Conservation (phyloP, 2,329 filamentous ascomycete genomes). For the Stemphylium lycopersici region DNA sequence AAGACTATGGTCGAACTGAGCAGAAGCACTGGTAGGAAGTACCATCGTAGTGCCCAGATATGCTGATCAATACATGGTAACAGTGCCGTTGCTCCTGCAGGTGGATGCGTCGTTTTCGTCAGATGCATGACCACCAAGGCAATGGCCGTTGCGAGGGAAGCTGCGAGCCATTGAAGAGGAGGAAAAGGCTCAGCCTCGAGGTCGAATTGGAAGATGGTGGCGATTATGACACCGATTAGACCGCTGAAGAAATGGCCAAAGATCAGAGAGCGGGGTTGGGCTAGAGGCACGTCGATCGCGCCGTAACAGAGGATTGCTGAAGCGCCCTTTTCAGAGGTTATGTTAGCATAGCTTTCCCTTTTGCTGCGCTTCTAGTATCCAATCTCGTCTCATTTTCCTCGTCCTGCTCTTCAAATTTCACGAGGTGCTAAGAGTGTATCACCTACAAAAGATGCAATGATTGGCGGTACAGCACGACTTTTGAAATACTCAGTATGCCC, state of each 20-base stretch:
- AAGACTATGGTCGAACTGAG: constrained; percentile 51
- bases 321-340: constrained; percentile 45
- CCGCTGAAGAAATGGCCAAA: constrained; percentile 55
- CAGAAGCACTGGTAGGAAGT: constrained; percentile 51
- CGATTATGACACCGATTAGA: constrained; percentile 51
- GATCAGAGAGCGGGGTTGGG: constrained; percentile 54
- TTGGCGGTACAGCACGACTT: constrained; percentile 48
- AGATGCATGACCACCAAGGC: constrained; percentile 55
- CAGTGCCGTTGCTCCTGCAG: constrained; percentile 55
- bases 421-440: background rate
- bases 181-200: constrained; percentile 34
- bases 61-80: constrained; percentile 49
- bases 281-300: constrained; percentile 52
- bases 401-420: background rate
- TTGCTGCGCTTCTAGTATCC: background rate
- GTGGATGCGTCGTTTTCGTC: constrained; percentile 56
- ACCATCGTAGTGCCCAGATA: constrained; percentile 52
- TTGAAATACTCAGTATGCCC: constrained; percentile 49
- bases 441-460: constrained; percentile 51
- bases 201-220: constrained; percentile 52
- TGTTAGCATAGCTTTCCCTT: background rate
- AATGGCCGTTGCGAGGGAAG: constrained; percentile 50
- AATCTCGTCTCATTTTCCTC: background rate
- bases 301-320: constrained; percentile 56
- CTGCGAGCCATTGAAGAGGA: constrained; percentile 52